Conservation (phyloP, 371 early-diverging fungal genomes). For the Capillidium rhysosporum region DNA sequence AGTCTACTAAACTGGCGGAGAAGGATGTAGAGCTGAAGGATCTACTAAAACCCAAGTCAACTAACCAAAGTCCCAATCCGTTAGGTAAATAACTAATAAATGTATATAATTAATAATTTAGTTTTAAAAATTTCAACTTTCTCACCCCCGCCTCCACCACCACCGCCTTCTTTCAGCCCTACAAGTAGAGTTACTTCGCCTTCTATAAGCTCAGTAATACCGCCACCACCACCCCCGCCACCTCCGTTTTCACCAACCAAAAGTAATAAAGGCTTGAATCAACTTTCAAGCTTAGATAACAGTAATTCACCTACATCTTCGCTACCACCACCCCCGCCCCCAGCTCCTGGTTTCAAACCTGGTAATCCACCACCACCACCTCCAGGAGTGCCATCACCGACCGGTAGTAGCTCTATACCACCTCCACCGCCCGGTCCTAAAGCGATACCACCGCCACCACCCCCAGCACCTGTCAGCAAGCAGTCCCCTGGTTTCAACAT, state of each 20-base stretch:
- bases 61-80: neutral
- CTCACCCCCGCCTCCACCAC: conserved; percentile 13
- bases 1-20: neutral
- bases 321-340: too few relatives aligned
- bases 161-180: conserved; percentile 6
- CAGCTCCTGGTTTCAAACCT: too few relatives aligned
- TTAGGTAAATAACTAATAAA: neutral
- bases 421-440: conserved; percentile 15
- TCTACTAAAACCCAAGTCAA: neutral
- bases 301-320: too few relatives aligned
- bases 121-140: conserved; percentile 11
- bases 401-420: conserved; percentile 9
- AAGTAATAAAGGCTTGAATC: neutral
- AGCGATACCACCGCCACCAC: conserved; percentile 14
- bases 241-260: conserved; percentile 1
- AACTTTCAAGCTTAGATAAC: neutral
- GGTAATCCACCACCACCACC: neutral
- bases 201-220: too few relatives aligned
- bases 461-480: conserved; percentile 8
- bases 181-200: too few relatives aligned
- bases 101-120: neutral
- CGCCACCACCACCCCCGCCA: neutral
- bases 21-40: neutral
- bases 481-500: conserved; percentile 7
- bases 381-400: conserved; percentile 4